Conservation (phyloP, 768 basidiomycete genomes). For the Multifurca ochricompacta region DNA sequence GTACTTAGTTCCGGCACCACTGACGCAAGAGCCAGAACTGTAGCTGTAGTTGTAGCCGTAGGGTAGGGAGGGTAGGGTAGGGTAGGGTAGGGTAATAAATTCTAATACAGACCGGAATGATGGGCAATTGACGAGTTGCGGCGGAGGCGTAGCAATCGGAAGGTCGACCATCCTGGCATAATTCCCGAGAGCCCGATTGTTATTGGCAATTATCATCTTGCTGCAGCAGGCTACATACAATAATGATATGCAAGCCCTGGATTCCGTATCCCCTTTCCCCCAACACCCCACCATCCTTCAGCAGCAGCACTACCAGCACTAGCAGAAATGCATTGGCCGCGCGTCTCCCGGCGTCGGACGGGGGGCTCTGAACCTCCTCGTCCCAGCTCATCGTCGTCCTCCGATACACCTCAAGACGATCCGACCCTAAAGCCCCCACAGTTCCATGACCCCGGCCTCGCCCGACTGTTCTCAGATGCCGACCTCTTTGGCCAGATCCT, state of each 20-base stretch:
- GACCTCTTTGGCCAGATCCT: constrained; percentile 33
- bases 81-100: too few relatives aligned
- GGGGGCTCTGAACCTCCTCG: not conserved
- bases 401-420: not conserved
- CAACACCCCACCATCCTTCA: not conserved
- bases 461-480: constrained; percentile 34
- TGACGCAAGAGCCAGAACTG: too few relatives aligned
- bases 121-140: too few relatives aligned
- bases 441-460: constrained; percentile 24
- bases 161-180: too few relatives aligned
- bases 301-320: too few relatives aligned
- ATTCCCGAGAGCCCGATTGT: too few relatives aligned
- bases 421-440: not conserved
- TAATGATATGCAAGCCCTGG: too few relatives aligned
- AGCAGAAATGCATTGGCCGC: constrained; percentile 11
- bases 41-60: too few relatives aligned
- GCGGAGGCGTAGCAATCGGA: too few relatives aligned
- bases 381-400: constrained; percentile 7
- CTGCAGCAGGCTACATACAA: not conserved
- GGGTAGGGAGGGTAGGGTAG: too few relatives aligned
- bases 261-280: not conserved
- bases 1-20: too few relatives aligned
- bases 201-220: not conserved
- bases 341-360: not conserved
- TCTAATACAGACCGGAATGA: too few relatives aligned